A percentile compares a stretch with the other conserved stretches of the same genome.
These are phyloP conservation scores for Coprinellus micaceus DNA, from an alignment of 768 basidiomycete species.

Conservation along the genomic window DNA sequence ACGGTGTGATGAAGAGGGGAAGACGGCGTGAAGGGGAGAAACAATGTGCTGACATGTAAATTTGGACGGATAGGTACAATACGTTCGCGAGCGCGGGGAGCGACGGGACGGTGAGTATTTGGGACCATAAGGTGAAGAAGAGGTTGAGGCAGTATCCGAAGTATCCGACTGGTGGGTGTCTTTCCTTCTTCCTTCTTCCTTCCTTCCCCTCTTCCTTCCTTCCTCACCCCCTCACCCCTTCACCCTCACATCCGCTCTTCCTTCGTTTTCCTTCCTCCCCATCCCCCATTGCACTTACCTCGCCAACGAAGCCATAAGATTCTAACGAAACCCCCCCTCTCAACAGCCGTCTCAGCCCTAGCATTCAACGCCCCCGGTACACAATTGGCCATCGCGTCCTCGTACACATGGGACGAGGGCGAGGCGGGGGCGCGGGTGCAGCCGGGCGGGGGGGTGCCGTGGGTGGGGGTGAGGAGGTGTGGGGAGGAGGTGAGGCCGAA, in stretches of 20 bases:
- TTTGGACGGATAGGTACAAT: constrained; percentile 60
- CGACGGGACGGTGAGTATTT: constrained; percentile 90
- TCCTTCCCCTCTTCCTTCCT: no score
- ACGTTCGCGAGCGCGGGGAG: constrained; percentile 96
- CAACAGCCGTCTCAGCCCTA: constrained; percentile 62
- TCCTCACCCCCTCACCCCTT: no score
- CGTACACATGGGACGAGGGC: constrained; percentile 90
- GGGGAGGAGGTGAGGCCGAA: constrained; percentile 71
- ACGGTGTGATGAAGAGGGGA: no score
- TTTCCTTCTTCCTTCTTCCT: no score
- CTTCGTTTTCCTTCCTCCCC: no score
- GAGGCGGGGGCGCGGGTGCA: constrained; percentile 66
- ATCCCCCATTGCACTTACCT: no score
- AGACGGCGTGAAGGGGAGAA: no score
- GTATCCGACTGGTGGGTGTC: constrained; percentile 41
- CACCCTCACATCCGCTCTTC: no score
- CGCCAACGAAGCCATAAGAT: no score
- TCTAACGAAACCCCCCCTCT: no score
- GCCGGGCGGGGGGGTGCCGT: constrained; percentile 33
- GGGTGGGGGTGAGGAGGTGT: constrained; percentile 56
- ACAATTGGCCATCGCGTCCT: constrained; percentile 77
- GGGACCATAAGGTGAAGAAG: constrained; percentile 98
- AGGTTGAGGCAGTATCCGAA: constrained; percentile 87
- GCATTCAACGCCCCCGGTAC: constrained; percentile 83
- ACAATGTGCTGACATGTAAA: no score